Base-by-base conservation (phyloP, 108 stramenopile species). In the Cyclotella kingstonii region DNA sequence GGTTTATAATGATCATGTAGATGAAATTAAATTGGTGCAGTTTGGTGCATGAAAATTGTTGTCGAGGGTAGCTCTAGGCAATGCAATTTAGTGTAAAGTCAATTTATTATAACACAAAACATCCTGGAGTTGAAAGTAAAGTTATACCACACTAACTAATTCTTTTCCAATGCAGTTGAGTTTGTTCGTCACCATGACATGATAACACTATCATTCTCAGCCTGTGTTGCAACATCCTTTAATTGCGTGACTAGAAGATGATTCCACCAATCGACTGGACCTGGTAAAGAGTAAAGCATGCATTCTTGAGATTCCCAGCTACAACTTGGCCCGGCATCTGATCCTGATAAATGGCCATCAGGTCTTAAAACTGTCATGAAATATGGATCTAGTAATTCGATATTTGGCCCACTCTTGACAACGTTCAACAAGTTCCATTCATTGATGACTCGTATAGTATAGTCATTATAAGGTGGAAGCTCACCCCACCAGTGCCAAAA, bases 261-360 rank as follows among this genome's bases (percentile, higher is more conserved):
- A 48, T 78, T 83, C 81, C 81, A 83, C 75, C 75, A 83, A 34
- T 83, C 81, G 23, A 69, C 60, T 15, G 81, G 81, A n/a, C 81
- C 81, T 12, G 81, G 81, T 9, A 68, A 28, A 33, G 54, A 55
- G 38, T 79, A 83, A 15, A 77, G 74, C 76, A 83, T 51, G 46
- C 81, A 79, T 33, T 72, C 71, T 11, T 58, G 17, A 10, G 57
- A 28, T 10, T 58, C 55, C 38, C 57, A 9, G 0, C 30, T 5
- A 42, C 66, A 68, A 41, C 25, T 68, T 5, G 55, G 56, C 2
- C 68, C 71, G 5, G 59, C 71, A 66, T 79, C 81, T 28, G 58
- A 42, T 8, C 63, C 70, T 6, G 77, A 68, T 21, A 54, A 48
- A 57, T 82, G 81, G 15, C 78, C 81, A 63, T 82, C 81, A n/a